Percentiles rank a stretch among this genome's conserved stretches.
phyloP scores from a whole-genome alignment of 2,329 filamentous ascomycete species.

The Pyricularia sp. region DNA sequence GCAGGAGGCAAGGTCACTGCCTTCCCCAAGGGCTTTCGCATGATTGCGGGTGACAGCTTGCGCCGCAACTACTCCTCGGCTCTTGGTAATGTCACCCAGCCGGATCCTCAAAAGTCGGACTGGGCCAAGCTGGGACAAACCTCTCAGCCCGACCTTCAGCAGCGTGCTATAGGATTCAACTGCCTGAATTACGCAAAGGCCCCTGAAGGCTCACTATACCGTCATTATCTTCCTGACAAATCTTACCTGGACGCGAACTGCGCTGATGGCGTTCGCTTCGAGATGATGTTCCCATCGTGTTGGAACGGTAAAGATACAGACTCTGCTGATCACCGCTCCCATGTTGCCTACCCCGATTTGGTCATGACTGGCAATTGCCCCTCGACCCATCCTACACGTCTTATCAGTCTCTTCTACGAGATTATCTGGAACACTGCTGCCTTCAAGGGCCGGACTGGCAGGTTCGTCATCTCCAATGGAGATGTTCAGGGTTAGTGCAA shows the following conservation, averaged over 20 bases:
- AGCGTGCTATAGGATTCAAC: conserved; percentile 88
- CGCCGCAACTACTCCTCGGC: conserved; percentile 53
- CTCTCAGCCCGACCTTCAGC: conserved; percentile 51
- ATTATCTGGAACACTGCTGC: conserved; percentile 66
- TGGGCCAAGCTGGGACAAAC: conserved; percentile 56
- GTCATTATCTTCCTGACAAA: conserved; percentile 74
- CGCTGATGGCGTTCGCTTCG: conserved; percentile 65
- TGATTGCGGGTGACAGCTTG: conserved; percentile 63
- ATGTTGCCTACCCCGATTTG: conserved; percentile 67
- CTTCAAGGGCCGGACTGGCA: conserved; percentile 48
- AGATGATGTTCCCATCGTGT: conserved; percentile 81
- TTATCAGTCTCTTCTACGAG: conserved; percentile 72
- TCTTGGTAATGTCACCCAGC: conserved; percentile 53
- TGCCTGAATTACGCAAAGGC: conserved; percentile 65
- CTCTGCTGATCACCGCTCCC: conserved; percentile 41
- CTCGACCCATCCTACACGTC: conserved; percentile 48
- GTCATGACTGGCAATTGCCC: conserved; percentile 71
- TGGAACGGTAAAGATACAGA: conserved; percentile 61
- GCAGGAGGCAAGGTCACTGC: neutral
- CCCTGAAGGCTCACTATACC: conserved; percentile 63
- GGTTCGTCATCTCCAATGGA: conserved; percentile 67
- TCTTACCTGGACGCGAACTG: conserved; percentile 69
- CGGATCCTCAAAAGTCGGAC: conserved; percentile 51
- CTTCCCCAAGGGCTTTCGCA: conserved; percentile 44
- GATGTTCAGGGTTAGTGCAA: conserved; percentile 50